A percentile compares a stretch with the other conserved stretches of the same genome.
These are phyloP conservation scores for Brasilioporus rufonigricans DNA, from an alignment of 768 basidiomycete species.

Conservation along the genomic window DNA sequence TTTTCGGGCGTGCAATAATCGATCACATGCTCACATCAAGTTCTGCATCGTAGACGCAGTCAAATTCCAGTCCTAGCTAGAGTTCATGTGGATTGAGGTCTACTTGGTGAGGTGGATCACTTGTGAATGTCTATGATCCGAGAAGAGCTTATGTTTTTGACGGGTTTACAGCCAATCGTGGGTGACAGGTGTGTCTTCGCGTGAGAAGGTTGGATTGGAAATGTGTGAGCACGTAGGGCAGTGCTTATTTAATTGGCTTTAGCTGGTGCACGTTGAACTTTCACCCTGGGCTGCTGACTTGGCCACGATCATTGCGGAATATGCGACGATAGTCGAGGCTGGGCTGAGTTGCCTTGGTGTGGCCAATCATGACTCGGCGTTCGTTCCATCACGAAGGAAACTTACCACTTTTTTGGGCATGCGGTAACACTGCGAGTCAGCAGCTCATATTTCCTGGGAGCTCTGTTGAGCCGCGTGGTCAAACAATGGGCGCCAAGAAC, in stretches of 20 bases:
- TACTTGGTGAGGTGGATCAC: constrained; percentile 1
- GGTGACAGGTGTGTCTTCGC: neutral
- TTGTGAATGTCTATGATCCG: neutral
- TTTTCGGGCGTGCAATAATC: neutral
- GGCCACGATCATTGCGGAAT: constrained; percentile 27
- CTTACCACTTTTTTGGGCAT: constrained; percentile 3
- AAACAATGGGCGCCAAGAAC: constrained; percentile 17
- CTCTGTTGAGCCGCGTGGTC: constrained; percentile 14
- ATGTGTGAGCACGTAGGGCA: constrained; percentile 6
- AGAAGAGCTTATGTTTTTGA: no score
- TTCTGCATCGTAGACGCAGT: neutral
- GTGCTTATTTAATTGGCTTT: constrained; percentile 9
- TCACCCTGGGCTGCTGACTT: neutral
- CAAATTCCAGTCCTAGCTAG: neutral
- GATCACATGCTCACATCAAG: neutral
- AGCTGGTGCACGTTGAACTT: constrained; percentile 1
- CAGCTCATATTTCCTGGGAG: constrained; percentile 17
- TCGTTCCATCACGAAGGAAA: constrained; percentile 9
- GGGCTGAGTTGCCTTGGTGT: constrained; percentile 8
- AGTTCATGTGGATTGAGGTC: neutral
- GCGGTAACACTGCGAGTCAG: constrained; percentile 6
- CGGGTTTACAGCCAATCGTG: constrained; percentile 13
- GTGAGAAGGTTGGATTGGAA: constrained; percentile 4
- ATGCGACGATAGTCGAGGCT: neutral
- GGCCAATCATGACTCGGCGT: constrained; percentile 15